Percentiles rank a stretch among this genome's conserved stretches.
Conservation (phyloP, 148 eudicot genomes). For the Beta vulgaris region DNA sequence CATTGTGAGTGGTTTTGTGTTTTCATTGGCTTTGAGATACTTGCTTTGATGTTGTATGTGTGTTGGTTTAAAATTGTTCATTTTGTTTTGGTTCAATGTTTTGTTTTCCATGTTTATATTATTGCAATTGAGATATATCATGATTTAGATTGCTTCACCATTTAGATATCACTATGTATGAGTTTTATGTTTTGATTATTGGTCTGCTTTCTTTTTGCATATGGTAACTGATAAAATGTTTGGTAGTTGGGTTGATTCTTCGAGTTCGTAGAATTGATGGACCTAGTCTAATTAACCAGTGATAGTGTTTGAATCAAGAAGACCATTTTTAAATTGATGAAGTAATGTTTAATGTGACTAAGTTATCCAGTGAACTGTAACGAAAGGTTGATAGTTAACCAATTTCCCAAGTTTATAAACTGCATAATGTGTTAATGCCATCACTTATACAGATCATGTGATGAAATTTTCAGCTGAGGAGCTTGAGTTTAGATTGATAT, state of each 20-base stretch:
- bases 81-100: neutral
- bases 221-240: neutral
- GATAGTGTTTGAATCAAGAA: no score
- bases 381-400: no score
- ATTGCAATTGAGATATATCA: conserved; percentile 4
- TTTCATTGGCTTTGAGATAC: neutral
- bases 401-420: no score
- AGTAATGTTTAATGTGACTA: no score
- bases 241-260: neutral
- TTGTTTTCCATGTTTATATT: neutral
- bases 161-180: neutral
- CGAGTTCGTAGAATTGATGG: neutral
- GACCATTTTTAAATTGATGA: no score
- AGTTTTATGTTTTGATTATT: neutral
- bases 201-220: neutral
- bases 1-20: conserved; percentile 41
- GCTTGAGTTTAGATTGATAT: no score
- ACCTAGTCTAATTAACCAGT: no score
- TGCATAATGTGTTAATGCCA: no score
- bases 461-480: no score
- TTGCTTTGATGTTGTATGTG: conserved; percentile 6
- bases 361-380: no score
- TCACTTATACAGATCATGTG: no score
- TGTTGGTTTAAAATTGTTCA: neutral
- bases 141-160: neutral